A percentile compares a stretch with the other conserved stretches of the same genome.
phyloP scores from a whole-genome alignment of 2,329 filamentous ascomycete species.

The Colletotrichum plurivorum region DNA sequence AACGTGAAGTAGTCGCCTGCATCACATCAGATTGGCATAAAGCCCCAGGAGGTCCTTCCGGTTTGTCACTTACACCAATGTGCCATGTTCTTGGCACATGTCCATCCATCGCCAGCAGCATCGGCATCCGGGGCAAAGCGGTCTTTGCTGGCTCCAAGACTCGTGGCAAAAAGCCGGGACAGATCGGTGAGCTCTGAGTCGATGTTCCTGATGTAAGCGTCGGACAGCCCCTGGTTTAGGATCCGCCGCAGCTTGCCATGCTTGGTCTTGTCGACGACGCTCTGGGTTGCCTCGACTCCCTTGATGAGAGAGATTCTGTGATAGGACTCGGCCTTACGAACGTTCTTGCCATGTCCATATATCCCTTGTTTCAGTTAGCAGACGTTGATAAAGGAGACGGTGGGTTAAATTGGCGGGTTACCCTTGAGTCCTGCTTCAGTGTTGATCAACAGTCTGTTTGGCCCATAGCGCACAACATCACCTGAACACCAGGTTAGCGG shows the following conservation, averaged over 20 bases:
- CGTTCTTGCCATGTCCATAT: constrained; percentile 26
- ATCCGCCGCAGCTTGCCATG: constrained; percentile 28
- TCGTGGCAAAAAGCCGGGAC: constrained; percentile 5
- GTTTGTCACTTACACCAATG: constrained; percentile 22
- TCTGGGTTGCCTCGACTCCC: constrained; percentile 26
- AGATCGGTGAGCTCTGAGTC: constrained; percentile 6
- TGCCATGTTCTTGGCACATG: constrained; percentile 17
- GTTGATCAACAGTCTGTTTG: constrained; percentile 22
- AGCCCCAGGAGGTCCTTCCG: too few relatives aligned
- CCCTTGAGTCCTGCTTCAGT: constrained; percentile 21
- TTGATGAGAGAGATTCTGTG: constrained; percentile 23
- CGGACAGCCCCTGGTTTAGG: constrained; percentile 28
- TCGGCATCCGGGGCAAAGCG: constrained; percentile 2
- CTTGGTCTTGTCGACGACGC: constrained; percentile 27
- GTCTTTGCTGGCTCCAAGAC: constrained; percentile 23
- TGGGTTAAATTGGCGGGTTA: background rate
- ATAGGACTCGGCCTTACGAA: constrained; percentile 21
- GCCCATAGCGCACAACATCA: constrained; percentile 25
- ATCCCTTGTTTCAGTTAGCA: background rate
- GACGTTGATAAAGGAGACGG: too few relatives aligned
- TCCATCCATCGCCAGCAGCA: constrained; percentile 7
- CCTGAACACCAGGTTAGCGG: background rate
- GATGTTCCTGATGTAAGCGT: constrained; percentile 22
- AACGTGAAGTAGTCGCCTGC: constrained; percentile 25
- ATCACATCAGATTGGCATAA: background rate